Conservation (phyloP, 23 red algal species). For the Agarophyton chilense region DNA sequence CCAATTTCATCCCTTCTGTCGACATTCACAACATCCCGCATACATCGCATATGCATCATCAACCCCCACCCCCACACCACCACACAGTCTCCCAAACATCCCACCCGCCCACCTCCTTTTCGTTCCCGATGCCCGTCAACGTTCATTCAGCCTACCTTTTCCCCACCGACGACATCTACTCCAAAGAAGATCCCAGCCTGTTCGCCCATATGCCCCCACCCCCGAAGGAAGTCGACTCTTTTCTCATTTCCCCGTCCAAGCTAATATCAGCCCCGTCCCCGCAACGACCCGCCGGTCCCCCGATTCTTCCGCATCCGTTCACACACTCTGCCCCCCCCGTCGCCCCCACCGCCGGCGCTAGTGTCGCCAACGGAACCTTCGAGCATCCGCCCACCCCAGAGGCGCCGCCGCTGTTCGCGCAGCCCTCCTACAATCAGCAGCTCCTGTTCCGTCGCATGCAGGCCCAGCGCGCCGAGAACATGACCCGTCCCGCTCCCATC, state of each 20-base stretch:
- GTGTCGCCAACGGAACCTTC: neutral
- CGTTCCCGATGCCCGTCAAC: slow-evolving; percentile 16
- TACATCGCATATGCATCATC: neutral
- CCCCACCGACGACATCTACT: slow-evolving; percentile 17
- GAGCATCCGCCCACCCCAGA: neutral
- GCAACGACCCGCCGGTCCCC: neutral
- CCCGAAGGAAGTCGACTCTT: slow-evolving; percentile 18
- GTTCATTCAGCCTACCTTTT: slow-evolving; percentile 25
- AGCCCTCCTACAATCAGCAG: slow-evolving; percentile 12
- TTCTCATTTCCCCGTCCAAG: slow-evolving; percentile 27
- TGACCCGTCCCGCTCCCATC: neutral
- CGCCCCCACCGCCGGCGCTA: neutral
- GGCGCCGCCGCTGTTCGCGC: neutral
- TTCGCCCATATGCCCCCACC: neutral
- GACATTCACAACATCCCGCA: neutral
- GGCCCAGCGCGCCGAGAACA: slow-evolving; percentile 3
- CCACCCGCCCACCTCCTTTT: neutral
- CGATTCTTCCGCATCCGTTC: slow-evolving; percentile 11
- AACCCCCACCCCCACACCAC: neutral
- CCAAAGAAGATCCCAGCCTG: slow-evolving; percentile 19
- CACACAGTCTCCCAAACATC: neutral
- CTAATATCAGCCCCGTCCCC: neutral
- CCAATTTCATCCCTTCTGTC: neutral
- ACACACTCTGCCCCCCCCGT: neutral
- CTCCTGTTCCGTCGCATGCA: slow-evolving; percentile 18